Evolutionary conservation across 2,329 filamentous ascomycete genomes (phyloP).

Genomic region (Emericellopsis atlantica): DNA sequence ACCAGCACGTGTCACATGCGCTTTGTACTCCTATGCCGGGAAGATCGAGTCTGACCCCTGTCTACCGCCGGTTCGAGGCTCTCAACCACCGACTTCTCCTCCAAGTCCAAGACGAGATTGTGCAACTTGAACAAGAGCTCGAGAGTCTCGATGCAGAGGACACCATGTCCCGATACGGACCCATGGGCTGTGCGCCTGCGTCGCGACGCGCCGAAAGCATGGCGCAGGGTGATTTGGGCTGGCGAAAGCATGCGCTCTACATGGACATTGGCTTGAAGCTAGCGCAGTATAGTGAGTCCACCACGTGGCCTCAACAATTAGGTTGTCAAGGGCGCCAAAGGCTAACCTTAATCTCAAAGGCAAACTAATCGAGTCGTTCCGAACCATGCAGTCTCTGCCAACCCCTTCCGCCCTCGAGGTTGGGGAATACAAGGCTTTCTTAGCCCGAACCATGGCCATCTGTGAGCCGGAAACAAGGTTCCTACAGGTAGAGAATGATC

Average conservation of each 20-base stretch:
- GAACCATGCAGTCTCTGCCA: conserved; percentile 33
- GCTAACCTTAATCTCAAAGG: conserved; percentile 22
- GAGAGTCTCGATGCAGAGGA: conserved; percentile 51
- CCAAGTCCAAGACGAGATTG: conserved; percentile 75
- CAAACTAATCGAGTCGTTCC: conserved; percentile 46
- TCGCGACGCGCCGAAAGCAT: conserved; percentile 45
- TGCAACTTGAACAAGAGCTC: conserved; percentile 69
- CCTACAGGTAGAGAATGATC: conserved; percentile 39
- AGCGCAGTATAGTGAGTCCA: conserved; percentile 50
- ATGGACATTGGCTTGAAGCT: conserved; percentile 53
- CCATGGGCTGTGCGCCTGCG: conserved; percentile 36
- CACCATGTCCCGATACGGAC: conserved; percentile 30
- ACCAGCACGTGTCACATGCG: conserved; percentile 48
- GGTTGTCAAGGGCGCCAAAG: neutral
- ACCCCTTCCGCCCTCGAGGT: conserved; percentile 35
- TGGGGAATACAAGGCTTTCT: conserved; percentile 36
- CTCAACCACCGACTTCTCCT: conserved; percentile 74
- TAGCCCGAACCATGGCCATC: conserved; percentile 40
- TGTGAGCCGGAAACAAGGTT: conserved; percentile 47
- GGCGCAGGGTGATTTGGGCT: conserved; percentile 42
- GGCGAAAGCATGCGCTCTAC: conserved; percentile 46
- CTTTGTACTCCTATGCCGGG: conserved; percentile 20
- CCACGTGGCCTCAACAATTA: neutral
- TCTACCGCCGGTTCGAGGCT: conserved; percentile 74
- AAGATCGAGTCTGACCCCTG: conserved; percentile 31